Base-by-base conservation (phyloP, 129 eudicot species). In the Arctium minus region DNA sequence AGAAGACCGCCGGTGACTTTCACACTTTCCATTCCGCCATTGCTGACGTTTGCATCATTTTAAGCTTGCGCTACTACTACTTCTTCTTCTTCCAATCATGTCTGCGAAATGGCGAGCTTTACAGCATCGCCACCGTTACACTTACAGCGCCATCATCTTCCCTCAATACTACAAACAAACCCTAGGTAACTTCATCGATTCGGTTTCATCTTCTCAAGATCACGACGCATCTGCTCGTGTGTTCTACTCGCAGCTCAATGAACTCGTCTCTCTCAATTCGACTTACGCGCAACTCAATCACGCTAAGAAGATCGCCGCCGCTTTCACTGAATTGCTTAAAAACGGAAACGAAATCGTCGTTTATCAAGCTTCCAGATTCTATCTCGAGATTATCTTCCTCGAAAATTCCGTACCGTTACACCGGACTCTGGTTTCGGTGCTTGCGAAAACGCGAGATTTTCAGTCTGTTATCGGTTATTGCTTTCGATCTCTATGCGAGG, bases 101-200 rank as follows among this genome's bases (percentile, higher is more conserved):
- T 96, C 99, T 4, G 93, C 98, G 0, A 96, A 96, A 85, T 93
- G 99, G 98, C 86, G 99, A 77, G 97, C 99, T 11, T 44, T 96
- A 62, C 99, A 96, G 83, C 99, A 93, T 70, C 98, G 99, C 84
- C 99, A 96, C 83, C 95, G 96, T 7, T 96, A 96, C 85, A 93
- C 98, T 10, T 96, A 96, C 91, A 90, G 85, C 84, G 97, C 99
- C 12, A 92, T 96, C 60, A 44, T 88, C 35, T 93, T 96, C 79
- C 99, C 99, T 8, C 90, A 85, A 2, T 79, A 85, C 83, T 96
- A 85, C 96, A 70, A 74, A 79, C 86, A 89, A 83, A 76, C 88
- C 74, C 76, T 93, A 27, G 35, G 76, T 15, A 88, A 89, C 75
- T 77, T 86, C 70, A 78, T 40, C 29, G 78, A 71, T 30, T 39